phyloP scores from a whole-genome alignment of 129 eudicot species.

The Erigeron canadensis region DNA sequence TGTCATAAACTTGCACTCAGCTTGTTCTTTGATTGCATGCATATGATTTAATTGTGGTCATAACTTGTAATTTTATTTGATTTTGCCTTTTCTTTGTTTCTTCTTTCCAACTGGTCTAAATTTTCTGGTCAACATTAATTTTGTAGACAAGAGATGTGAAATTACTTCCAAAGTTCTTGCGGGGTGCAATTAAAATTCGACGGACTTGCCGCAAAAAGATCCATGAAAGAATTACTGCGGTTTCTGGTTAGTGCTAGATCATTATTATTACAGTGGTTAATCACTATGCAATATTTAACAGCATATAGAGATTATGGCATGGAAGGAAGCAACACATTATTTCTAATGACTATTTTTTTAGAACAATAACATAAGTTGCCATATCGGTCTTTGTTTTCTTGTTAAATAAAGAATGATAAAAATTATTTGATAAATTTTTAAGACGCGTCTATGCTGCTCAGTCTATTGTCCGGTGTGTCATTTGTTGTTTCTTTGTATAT shows the following conservation, averaged over 20 bases:
- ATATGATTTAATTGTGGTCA: not conserved
- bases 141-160: constrained; percentile 79
- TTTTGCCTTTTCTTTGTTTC: not conserved
- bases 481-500: not conserved
- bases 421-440: not conserved
- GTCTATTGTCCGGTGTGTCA: too few species aligned
- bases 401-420: not conserved
- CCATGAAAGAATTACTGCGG: constrained; percentile 77
- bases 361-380: too few species aligned
- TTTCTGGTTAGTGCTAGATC: constrained; percentile 50
- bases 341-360: not conserved
- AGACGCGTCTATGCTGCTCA: not conserved
- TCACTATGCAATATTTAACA: not conserved
- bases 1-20: too few species aligned
- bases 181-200: constrained; percentile 52
- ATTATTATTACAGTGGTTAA: constrained; percentile 2
- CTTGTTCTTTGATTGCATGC: too few species aligned
- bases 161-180: constrained; percentile 59
- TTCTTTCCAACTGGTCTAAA: not conserved
- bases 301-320: not conserved
- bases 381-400: not conserved
- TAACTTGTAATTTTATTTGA: not conserved
- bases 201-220: constrained; percentile 90
- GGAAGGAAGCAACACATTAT: not conserved
- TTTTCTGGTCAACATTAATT: not conserved